Evolutionary conservation across 1,284 basidiomycete species (phyloP), one percentile per base, ranked within the genome.

Genomic region (Ganoderma resinaceum): DNA sequence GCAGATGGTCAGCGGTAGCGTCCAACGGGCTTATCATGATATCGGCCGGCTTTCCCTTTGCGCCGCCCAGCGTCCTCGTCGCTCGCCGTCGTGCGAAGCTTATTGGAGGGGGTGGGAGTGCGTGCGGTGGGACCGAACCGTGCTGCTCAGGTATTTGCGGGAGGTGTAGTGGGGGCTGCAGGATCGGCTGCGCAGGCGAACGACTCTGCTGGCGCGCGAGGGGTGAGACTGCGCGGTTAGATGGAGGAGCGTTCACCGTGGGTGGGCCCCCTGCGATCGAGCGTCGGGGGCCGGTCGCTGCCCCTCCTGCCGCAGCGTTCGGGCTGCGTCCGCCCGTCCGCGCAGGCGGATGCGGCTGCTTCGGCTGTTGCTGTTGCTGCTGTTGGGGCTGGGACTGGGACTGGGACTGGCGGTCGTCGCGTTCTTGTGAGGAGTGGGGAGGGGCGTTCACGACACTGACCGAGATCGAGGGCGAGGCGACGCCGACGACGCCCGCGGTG

Each of bases 61-160:
- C 82, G 20, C 80, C 80, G 4, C 87, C 89, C 0, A 88, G 71
- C 69, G 88, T 86, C 23, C 76, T 76, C 40, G 85, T 87, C 8
- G 91, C 89, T 57, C 91, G 87, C 62, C 91, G 89, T 43, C 86
- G 85, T 23, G 90, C 89, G 78, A 93, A 93, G 78, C 90, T 92
- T 76, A 90, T 92, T 26, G 91, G 86, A 9, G 89, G 90, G 3
- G 90, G 86, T 0, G 90, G 87, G 7, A 92, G 80, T 2, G 83
- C 77, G 71, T 80, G 75, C 12, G 75, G 62, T 26, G 73, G 72
- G 23, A 66, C 57, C 14, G 67, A n/a, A 60, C 33, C 49, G 23
- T 43, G 42, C 26, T 33, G 62, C 33, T 63, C 61, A 43, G 67
- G 70, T 29, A 63, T 37, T 4, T 66, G 40, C 3, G 58, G 14